Conservation (phyloP, 2,329 filamentous ascomycete species). For the Erysiphe pulchra region DNA sequence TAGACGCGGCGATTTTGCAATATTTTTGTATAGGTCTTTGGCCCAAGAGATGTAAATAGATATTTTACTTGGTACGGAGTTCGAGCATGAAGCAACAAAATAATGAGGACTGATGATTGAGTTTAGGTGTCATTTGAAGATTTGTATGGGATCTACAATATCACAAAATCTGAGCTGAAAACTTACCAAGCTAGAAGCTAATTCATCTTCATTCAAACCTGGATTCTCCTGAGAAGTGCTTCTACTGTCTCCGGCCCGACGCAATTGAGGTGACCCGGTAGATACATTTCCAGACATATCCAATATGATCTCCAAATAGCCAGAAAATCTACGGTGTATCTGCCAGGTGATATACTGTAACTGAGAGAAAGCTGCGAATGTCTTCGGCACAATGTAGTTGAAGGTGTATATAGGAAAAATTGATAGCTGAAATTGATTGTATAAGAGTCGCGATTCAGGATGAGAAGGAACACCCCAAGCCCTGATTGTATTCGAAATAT, state of each 20-base stretch:
- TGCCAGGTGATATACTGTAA: slow-evolving; percentile 8
- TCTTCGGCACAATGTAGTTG: slow-evolving; percentile 10
- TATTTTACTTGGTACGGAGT: background rate
- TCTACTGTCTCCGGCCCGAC: slow-evolving; percentile 14
- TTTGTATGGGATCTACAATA: background rate
- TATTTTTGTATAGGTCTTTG: background rate
- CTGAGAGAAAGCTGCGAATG: slow-evolving; percentile 3
- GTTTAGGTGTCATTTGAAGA: background rate
- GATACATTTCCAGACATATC: slow-evolving; percentile 18
- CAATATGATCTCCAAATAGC: slow-evolving; percentile 3
- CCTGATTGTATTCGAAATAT: background rate
- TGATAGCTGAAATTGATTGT: slow-evolving; percentile 8
- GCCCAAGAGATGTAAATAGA: background rate
- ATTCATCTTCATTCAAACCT: slow-evolving; percentile 6
- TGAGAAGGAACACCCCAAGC: slow-evolving; percentile 8
- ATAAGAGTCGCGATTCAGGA: slow-evolving; percentile 12
- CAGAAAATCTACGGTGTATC: slow-evolving; percentile 1
- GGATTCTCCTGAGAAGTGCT: slow-evolving; percentile 16
- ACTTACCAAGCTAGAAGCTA: slow-evolving; percentile 1
- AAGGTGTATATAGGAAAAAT: slow-evolving; percentile 8
- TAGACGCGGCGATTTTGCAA: background rate
- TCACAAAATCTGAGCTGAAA: background rate
- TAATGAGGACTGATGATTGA: background rate
- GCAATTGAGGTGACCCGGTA: slow-evolving; percentile 19
- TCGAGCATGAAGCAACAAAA: background rate